Conservation (phyloP, 1,139 yeast species). For the Suhomyces guaymorum region DNA sequence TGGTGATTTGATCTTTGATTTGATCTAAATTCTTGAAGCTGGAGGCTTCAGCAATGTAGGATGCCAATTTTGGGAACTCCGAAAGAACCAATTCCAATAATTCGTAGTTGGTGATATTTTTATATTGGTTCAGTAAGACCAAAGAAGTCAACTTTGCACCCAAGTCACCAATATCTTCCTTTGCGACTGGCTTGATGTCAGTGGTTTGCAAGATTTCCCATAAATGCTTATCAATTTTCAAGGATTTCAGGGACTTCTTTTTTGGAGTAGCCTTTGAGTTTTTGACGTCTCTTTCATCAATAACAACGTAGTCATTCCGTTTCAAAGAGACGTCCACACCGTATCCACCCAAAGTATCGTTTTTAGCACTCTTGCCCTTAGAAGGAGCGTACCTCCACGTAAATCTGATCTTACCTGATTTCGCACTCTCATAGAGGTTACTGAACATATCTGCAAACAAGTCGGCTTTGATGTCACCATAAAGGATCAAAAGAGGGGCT, state of each 20-base stretch:
- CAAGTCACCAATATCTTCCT: constrained; percentile 35
- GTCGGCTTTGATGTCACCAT: constrained; percentile 52
- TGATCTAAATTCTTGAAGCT: constrained; percentile 14
- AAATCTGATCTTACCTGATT: constrained; percentile 66
- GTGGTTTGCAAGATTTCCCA: constrained; percentile 13
- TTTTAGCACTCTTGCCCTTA: constrained; percentile 12
- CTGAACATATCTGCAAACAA: constrained; percentile 58
- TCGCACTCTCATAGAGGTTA: constrained; percentile 60
- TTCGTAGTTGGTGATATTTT: constrained; percentile 28
- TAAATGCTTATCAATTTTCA: constrained; percentile 14
- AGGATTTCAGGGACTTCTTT: constrained; percentile 1
- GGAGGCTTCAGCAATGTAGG: constrained; percentile 25
- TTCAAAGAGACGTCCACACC: constrained; percentile 66
- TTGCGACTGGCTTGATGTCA: constrained; percentile 9
- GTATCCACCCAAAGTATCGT: constrained; percentile 57
- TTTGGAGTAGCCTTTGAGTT: constrained; percentile 2
- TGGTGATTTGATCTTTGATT: constrained; percentile 24
- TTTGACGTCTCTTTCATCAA: constrained; percentile 54
- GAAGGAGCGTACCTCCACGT: constrained; percentile 69
- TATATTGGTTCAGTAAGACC: constrained; percentile 32
- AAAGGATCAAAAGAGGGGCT: constrained; percentile 46
- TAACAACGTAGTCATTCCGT: constrained; percentile 61
- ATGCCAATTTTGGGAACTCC: constrained; percentile 54
- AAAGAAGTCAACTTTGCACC: constrained; percentile 51
- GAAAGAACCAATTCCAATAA: constrained; percentile 40